Evolutionary conservation across 495 filamentous ascomycete genomes (phyloP).

Genomic region (Xylaria scruposa): DNA sequence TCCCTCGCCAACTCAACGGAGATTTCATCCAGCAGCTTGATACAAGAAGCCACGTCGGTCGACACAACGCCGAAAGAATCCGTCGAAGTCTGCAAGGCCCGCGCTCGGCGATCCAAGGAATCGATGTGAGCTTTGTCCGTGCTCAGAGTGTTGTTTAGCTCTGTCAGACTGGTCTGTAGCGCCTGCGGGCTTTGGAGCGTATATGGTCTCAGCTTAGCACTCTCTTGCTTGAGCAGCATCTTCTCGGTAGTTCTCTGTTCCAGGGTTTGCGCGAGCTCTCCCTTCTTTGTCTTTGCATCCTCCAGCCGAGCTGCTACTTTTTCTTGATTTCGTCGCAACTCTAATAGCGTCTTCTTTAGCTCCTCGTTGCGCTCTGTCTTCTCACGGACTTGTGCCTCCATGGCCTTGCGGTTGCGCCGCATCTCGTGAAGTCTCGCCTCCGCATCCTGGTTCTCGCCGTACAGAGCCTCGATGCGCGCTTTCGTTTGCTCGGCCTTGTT

Average conservation of each 20-base stretch:
- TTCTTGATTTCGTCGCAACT: constrained; percentile 78
- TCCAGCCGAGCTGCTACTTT: constrained; percentile 79
- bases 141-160: constrained; percentile 76
- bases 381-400: constrained; percentile 78
- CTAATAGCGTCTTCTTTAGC: constrained; percentile 77
- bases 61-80: constrained; percentile 86
- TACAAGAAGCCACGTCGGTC: constrained; percentile 82
- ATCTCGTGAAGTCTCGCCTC: constrained; percentile 82
- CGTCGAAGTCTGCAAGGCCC: constrained; percentile 89
- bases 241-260: constrained; percentile 79
- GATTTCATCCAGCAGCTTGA: constrained; percentile 89
- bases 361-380: constrained; percentile 85
- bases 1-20: constrained; percentile 82
- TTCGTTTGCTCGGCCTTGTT: constrained; percentile 87
- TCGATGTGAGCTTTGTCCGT: constrained; percentile 85
- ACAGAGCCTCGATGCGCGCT: constrained; percentile 83
- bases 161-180: constrained; percentile 79
- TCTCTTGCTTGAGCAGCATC: constrained; percentile 70
- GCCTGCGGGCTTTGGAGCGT: constrained; percentile 84
- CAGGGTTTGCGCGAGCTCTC: constrained; percentile 69
- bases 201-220: constrained; percentile 87
- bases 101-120: constrained; percentile 78
- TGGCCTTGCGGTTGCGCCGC: constrained; percentile 73
- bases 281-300: constrained; percentile 74
- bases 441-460: constrained; percentile 83